Evolutionary conservation across 2,329 filamentous ascomycete species (phyloP).

Genomic region (Thermothelomyces thermophilus): DNA sequence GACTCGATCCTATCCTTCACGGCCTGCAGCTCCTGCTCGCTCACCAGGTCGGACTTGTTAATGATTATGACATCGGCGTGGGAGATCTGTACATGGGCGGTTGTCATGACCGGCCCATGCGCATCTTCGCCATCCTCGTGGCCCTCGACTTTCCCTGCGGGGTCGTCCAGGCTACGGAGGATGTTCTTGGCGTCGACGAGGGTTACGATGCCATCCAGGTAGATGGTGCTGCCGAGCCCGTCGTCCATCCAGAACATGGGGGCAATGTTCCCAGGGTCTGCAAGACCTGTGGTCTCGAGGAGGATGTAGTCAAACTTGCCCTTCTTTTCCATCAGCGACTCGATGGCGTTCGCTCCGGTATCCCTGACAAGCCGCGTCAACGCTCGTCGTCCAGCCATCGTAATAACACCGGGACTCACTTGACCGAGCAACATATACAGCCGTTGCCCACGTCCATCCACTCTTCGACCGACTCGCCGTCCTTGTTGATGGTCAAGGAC

Average conservation of each 20-base stretch:
- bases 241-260: conserved; percentile 98
- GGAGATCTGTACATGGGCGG: conserved; percentile 91
- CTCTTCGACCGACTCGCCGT: conserved; percentile 76
- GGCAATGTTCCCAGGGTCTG: conserved; percentile 91
- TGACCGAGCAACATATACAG: conserved; percentile 96
- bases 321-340: conserved; percentile 89
- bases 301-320: conserved; percentile 97
- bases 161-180: conserved; percentile 71
- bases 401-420: conserved; percentile 44
- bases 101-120: conserved; percentile 69
- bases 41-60: conserved; percentile 88
- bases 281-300: conserved; percentile 89
- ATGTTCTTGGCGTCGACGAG: conserved; percentile 95
- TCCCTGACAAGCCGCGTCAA: conserved; percentile 50
- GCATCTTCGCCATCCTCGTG: conserved; percentile 44
- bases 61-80: conserved; percentile 93
- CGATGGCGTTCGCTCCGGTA: conserved; percentile 86
- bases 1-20: conserved; percentile 67
- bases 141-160: conserved; percentile 46
- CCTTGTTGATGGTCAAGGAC: conserved; percentile 82
- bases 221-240: conserved; percentile 88
- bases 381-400: background rate
- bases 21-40: conserved; percentile 56
- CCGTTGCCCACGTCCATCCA: conserved; percentile 96
- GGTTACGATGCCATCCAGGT: conserved; percentile 93